phyloP scores from a whole-genome alignment of 192 early-diverging fungal species.

The Lunasporangiospora selenospora region DNA sequence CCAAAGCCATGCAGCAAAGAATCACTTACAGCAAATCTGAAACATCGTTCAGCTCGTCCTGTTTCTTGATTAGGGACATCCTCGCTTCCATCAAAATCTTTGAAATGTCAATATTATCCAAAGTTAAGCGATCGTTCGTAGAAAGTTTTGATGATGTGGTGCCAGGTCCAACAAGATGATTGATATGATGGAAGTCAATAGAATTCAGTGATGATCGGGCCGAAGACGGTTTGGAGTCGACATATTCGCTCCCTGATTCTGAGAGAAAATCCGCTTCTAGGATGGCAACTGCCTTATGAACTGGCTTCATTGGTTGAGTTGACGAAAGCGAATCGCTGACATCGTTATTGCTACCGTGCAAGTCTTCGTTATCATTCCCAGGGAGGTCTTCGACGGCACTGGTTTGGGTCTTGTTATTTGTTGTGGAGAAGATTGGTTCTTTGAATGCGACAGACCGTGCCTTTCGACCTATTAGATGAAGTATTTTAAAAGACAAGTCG shows the following conservation, averaged over 20 bases:
- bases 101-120: neutral
- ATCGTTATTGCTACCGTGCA: no score
- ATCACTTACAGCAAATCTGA: constrained; percentile 6
- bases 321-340: no score
- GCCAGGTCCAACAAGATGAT: constrained; percentile 1
- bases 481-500: no score
- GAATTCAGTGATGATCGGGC: constrained; percentile 7
- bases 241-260: neutral
- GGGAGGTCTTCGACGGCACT: no score
- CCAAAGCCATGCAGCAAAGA: neutral
- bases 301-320: no score
- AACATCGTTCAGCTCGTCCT: neutral
- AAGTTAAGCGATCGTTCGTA: neutral
- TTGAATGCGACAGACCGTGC: no score
- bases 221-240: neutral
- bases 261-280: constrained; percentile 3
- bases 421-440: no score
- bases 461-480: no score
- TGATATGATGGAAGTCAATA: neutral
- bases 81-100: neutral
- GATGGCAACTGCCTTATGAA: neutral
- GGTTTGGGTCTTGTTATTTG: no score
- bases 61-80: neutral
- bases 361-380: no score
- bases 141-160: constrained; percentile 1